Base-by-base conservation (phyloP, 257 asterid species). In the Solanum dulcamara region DNA sequence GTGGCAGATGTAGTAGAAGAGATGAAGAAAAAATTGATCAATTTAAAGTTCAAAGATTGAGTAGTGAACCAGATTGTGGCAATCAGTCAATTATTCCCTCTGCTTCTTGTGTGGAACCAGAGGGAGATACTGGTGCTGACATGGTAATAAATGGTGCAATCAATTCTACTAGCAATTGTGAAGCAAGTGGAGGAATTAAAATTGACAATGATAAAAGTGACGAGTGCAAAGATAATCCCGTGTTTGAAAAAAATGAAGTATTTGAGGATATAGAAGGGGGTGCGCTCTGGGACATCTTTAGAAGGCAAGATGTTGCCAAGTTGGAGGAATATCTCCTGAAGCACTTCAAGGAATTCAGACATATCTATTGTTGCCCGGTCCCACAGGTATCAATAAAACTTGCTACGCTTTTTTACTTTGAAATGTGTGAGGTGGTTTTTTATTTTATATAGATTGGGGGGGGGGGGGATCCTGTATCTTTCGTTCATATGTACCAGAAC, bases 241-340 rank as follows among this genome's bases (percentile, higher is more conserved):
- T 15, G 20, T 7, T 7, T 15, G 12, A 9, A 67, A 60, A 24
- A 79, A 80, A 13, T 46, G 91, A 86, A 89, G 85, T 84, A 75
- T 77, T 70, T 40, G 80, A 51, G 4, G 57, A 79, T 35, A 10
- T 87, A 79, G 94, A 90, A 55, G 93, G 96, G 81, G 98, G 97
- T 87, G 99, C 98, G 83, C 87, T 96, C 38, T 96, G 99, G 99
- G 99, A 96, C 90, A 94, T 96, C 38, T 96, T 94, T 90, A 91
- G 98, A 91, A 94, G 96, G 88, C 86, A 94, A 87, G 99, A 96
- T 80, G 92, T 93, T 42, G 93, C 98, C 9, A 90, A 91, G 85
- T 82, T 96, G 85, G 95, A 91, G 85, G 90, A 93, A 18, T 96
- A 90, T 90, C 90, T 91, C 37, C 77, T 74, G 84, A 89, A 85